Percentiles rank a stretch among this genome's conserved stretches.
These are phyloP conservation scores for Hanseniaspora taiwanica DNA, from an alignment of 805 yeast genomes.

Conservation along the genomic window DNA sequence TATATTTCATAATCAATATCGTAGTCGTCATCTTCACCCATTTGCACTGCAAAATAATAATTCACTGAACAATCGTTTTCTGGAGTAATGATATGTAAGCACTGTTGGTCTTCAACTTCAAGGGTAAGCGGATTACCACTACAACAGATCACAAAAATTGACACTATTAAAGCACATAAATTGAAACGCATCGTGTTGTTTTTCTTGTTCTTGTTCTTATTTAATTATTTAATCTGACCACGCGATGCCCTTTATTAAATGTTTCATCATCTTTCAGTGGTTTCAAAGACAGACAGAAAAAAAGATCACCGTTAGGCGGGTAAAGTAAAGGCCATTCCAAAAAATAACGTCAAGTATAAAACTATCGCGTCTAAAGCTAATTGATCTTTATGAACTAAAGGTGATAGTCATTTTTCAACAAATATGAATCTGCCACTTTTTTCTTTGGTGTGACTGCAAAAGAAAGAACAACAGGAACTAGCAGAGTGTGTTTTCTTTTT, in stretches of 20 bases:
- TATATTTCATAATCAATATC: slow-evolving; percentile 23
- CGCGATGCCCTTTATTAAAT: too few species aligned
- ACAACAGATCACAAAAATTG: too few species aligned
- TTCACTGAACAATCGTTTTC: slow-evolving; percentile 56
- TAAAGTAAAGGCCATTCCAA: neutral
- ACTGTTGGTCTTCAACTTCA: slow-evolving; percentile 14
- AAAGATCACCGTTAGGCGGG: neutral
- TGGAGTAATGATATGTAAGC: slow-evolving; percentile 16
- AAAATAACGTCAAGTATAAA: too few species aligned
- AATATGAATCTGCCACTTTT: neutral
- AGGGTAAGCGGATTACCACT: slow-evolving; percentile 20
- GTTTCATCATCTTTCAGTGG: too few species aligned
- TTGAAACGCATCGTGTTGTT: too few species aligned
- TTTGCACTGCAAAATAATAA: slow-evolving; percentile 21
- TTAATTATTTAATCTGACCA: too few species aligned
- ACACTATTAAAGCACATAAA: too few species aligned
- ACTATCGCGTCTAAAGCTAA: too few species aligned
- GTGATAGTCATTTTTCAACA: too few species aligned
- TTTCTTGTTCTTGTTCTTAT: too few species aligned
- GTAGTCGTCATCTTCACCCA: slow-evolving; percentile 14
- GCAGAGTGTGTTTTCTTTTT: neutral
- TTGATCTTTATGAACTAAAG: too few species aligned
- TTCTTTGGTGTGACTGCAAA: neutral
- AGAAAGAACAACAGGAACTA: neutral
- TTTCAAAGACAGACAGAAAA: neutral